phyloP scores from a whole-genome alignment of 306 rosid species.

The Vicia sativa region DNA sequence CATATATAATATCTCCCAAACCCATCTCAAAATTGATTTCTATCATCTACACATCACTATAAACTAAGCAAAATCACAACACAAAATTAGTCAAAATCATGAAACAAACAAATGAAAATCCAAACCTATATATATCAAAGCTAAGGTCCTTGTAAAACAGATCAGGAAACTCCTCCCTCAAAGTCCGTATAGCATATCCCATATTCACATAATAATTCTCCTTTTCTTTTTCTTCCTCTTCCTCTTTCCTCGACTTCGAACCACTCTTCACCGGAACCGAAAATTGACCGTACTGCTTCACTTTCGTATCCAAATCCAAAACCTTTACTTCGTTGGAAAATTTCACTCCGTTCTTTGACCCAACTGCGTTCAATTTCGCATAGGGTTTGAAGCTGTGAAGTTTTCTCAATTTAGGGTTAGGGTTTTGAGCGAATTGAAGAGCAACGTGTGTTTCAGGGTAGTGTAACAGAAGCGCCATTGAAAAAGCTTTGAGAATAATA shows the following conservation, averaged over 20 bases:
- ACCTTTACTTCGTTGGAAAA: slow-evolving; percentile 39
- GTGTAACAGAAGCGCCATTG: slow-evolving; percentile 65
- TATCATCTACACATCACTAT: neutral
- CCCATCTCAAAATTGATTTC: neutral
- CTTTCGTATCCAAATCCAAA: slow-evolving; percentile 33
- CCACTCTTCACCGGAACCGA: slow-evolving; percentile 66
- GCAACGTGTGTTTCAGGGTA: slow-evolving; percentile 49
- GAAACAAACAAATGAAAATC: neutral
- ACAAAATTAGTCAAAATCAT: slow-evolving; percentile 5
- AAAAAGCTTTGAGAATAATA: slow-evolving; percentile 23
- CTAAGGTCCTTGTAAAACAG: slow-evolving; percentile 70
- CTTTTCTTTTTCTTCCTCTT: slow-evolving; percentile 75
- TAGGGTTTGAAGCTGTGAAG: slow-evolving; percentile 41
- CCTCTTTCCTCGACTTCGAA: slow-evolving; percentile 69
- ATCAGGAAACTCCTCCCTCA: slow-evolving; percentile 80
- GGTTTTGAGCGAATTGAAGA: slow-evolving; percentile 38
- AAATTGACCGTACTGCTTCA: slow-evolving; percentile 59
- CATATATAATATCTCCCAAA: neutral
- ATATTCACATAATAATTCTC: slow-evolving; percentile 73
- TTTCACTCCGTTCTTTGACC: slow-evolving; percentile 44
- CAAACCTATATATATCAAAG: slow-evolving; percentile 74
- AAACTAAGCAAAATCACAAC: neutral
- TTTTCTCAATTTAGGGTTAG: slow-evolving; percentile 43
- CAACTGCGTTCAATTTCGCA: slow-evolving; percentile 36
- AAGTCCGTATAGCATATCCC: slow-evolving; percentile 81